Percentiles rank a stretch among this genome's conserved stretches.
Evolutionary conservation across 2,329 filamentous ascomycete genomes (phyloP).

Genomic region (Arthroderma uncinatum): DNA sequence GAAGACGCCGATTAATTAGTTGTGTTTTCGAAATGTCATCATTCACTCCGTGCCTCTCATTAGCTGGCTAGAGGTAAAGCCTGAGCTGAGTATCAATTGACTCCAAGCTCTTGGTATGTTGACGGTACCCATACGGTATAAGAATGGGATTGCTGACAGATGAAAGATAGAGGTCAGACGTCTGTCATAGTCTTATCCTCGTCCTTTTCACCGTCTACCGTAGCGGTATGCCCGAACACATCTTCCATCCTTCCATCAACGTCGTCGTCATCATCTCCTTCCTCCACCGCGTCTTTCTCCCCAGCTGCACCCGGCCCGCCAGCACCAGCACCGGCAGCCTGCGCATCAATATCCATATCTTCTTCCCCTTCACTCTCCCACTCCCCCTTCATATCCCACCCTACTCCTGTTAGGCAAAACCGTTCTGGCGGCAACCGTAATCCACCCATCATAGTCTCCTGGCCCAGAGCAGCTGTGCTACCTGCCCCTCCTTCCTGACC

Average conservation of each 20-base stretch:
- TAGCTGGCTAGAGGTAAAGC: neutral
- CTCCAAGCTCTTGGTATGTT: neutral
- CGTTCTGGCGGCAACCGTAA: slow-evolving; percentile 51
- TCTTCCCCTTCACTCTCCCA: slow-evolving; percentile 19
- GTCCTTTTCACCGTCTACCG: slow-evolving; percentile 28
- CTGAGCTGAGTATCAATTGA: neutral
- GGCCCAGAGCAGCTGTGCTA: slow-evolving; percentile 16
- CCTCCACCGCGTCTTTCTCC: slow-evolving; percentile 21
- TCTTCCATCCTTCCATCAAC: slow-evolving; percentile 40
- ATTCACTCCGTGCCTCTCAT: neutral
- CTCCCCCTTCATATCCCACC: slow-evolving; percentile 47
- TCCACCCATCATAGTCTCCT: slow-evolving; percentile 38
- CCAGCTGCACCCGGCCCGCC: slow-evolving; percentile 6
- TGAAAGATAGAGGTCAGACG: slow-evolving; percentile 20
- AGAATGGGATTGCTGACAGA: neutral
- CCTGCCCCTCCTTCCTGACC: slow-evolving; percentile 30
- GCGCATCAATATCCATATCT: slow-evolving; percentile 11
- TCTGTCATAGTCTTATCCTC: slow-evolving; percentile 36
- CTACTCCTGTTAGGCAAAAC: slow-evolving; percentile 48
- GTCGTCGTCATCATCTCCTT: slow-evolving; percentile 33
- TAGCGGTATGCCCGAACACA: slow-evolving; percentile 36
- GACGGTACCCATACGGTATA: neutral
- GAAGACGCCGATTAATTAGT: neutral
- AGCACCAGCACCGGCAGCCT: slow-evolving; percentile 15
- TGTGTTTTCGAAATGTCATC: neutral